These are phyloP conservation scores for Xylaria sp. DNA, from an alignment of 2,329 filamentous ascomycete species.

Conservation along the genomic window DNA sequence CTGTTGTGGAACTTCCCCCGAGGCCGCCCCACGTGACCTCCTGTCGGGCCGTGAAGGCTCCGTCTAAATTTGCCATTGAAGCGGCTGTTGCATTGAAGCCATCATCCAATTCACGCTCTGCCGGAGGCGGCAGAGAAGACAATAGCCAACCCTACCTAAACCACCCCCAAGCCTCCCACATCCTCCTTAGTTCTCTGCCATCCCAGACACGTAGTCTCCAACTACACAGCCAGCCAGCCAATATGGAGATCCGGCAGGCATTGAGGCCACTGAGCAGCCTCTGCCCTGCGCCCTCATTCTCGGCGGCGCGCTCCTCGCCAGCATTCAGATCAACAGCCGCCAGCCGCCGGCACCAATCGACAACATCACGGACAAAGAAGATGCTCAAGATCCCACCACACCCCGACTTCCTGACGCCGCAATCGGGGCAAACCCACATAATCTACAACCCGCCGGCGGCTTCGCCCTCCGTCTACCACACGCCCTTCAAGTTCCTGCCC, in stretches of 20 bases:
- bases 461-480: conserved; percentile 69
- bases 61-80: conserved; percentile 38
- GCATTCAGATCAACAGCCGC: conserved; percentile 30
- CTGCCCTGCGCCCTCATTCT: conserved; percentile 18
- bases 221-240: conserved; percentile 3
- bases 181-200: neutral
- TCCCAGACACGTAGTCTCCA: neutral
- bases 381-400: conserved; percentile 70
- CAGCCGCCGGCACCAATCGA: conserved; percentile 61
- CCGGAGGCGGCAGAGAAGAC: conserved; percentile 17
- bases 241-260: conserved; percentile 47
- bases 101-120: conserved; percentile 9
- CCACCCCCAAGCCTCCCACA: neutral
- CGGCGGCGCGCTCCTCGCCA: conserved; percentile 14
- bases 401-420: conserved; percentile 63
- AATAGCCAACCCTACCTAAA: conserved; percentile 3
- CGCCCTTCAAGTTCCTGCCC: conserved; percentile 74
- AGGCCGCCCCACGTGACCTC: conserved; percentile 14
- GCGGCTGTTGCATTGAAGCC: conserved; percentile 6
- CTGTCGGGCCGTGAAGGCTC: conserved; percentile 35
- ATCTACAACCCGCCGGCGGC: conserved; percentile 69
- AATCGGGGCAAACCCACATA: conserved; percentile 54
- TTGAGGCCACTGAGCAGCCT: conserved; percentile 41
- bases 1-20: neutral
- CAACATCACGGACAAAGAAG: conserved; percentile 65